phyloP scores from a whole-genome alignment of 1,284 basidiomycete species.

The Ganoderma lucidum region DNA sequence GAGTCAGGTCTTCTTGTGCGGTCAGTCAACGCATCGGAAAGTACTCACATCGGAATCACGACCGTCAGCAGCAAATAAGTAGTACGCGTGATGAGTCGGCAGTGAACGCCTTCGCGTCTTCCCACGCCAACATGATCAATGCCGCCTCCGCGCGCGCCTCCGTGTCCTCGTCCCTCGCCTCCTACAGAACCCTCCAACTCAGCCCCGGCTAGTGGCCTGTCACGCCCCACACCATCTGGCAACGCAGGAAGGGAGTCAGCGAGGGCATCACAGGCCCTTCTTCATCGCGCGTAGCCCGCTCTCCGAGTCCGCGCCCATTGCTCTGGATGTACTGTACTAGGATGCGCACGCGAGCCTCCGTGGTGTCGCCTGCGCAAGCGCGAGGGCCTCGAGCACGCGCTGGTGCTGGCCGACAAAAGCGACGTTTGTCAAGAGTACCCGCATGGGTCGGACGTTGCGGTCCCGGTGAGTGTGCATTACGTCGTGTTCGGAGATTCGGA shows the following conservation, averaged over 20 bases:
- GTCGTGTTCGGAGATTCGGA: not conserved
- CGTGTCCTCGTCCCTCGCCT: slow-evolving; percentile 45
- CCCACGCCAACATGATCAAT: slow-evolving; percentile 57
- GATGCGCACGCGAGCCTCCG: too few relatives aligned
- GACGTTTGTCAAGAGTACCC: not conserved
- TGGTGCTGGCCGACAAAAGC: not conserved
- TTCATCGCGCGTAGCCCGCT: too few relatives aligned
- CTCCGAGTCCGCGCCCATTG: too few relatives aligned
- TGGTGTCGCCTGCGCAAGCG: too few relatives aligned
- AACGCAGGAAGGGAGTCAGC: too few relatives aligned
- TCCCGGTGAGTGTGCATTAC: not conserved
- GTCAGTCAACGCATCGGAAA: not conserved
- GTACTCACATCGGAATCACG: slow-evolving; percentile 50
- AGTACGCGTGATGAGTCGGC: slow-evolving; percentile 52
- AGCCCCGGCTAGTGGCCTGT: too few relatives aligned
- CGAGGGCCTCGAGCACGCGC: too few relatives aligned
- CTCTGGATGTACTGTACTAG: too few relatives aligned
- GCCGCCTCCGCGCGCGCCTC: slow-evolving; percentile 61
- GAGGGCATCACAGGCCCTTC: too few relatives aligned
- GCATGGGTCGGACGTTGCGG: not conserved
- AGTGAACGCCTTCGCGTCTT: slow-evolving; percentile 63
- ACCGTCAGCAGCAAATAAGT: slow-evolving; percentile 58
- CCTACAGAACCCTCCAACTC: slow-evolving; percentile 46
- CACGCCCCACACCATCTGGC: too few relatives aligned
- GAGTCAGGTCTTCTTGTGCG: slow-evolving; percentile 53